Base-by-base conservation (phyloP, 306 rosid species). In the Cucurbita pepo region DNA sequence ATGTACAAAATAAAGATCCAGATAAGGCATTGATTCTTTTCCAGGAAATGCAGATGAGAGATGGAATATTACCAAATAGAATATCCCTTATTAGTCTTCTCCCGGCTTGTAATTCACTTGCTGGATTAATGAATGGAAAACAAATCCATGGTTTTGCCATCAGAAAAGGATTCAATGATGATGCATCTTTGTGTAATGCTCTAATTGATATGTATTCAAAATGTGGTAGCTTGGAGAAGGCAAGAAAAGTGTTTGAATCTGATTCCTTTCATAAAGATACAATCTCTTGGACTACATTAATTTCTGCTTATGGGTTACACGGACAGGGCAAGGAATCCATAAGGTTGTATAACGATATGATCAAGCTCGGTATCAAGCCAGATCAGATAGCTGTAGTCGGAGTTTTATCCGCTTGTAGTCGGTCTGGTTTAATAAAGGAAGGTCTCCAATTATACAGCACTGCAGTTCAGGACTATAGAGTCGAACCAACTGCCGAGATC, bases 251-350 rank as follows among this genome's bases (percentile, higher is more conserved):
- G 9, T 92, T 92, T 41, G 88, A 86, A 38, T 75, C 80, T 69
- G 83, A 69, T 48, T 83, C 86, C 60, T 83, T 76, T 70, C 43
- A 40, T 56, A 85, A 79, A 77, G 91, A 90, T 79, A 71, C 82
- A 44, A 84, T 89, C 72, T 86, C 95, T 43, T 92, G 96, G 92
- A 82, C 92, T 76, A 80, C 96, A 44, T 79, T 92, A 84, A 86
- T 92, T 37, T 25, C 89, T 11, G 96, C 89, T 16, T 92, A 88
- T 74, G 96, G 96, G 77, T 61, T 90, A 51, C 96, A 92, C 73
- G 96, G 97, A 50, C 81, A 53, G 64, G 96, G 96, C 36, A 76
- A 77, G 48, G 90, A 88, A 75, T 92, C 97, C 54, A 47, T 92
- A 38, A 21, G 48, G n/a, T 82, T 82, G 34, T 92, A 84, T 77